Evolutionary conservation across 2,329 filamentous ascomycete genomes (phyloP).

Genomic region (Aspergillus sp.): DNA sequence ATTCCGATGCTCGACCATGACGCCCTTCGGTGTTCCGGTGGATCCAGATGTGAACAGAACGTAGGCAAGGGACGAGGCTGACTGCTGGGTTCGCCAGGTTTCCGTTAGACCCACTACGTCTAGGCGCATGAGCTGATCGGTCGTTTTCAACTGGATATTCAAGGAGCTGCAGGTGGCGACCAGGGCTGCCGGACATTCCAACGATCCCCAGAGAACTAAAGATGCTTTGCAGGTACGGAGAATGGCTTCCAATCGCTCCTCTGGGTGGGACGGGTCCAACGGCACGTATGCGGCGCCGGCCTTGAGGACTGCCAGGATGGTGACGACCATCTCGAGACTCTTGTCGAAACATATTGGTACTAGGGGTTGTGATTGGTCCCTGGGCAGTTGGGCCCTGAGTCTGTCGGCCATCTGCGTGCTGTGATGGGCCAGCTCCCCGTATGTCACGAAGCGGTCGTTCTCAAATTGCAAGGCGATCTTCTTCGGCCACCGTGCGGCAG

Average conservation of each 20-base stretch:
- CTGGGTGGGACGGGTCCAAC: background rate
- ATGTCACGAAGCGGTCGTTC: too few relatives aligned
- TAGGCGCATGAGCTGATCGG: too few relatives aligned
- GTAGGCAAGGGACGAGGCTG: background rate
- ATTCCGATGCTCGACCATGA: conserved; percentile 2
- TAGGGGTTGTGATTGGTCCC: background rate
- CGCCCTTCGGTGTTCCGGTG: conserved; percentile 2
- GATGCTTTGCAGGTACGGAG: background rate
- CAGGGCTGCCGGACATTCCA: too few relatives aligned
- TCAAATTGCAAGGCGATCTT: too few relatives aligned
- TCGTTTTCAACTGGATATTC: too few relatives aligned
- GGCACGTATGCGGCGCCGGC: background rate
- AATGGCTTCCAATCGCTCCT: background rate
- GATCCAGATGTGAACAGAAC: conserved; percentile 3
- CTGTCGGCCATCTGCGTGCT: too few relatives aligned
- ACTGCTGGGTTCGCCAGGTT: background rate
- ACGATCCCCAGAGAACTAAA: too few relatives aligned
- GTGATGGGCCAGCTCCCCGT: too few relatives aligned
- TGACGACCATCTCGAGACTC: background rate
- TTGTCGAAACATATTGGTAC: background rate
- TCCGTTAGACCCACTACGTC: too few relatives aligned
- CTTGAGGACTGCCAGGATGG: background rate
- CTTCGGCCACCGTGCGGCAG: too few relatives aligned
- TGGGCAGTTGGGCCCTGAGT: too few relatives aligned
- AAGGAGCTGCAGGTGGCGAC: too few relatives aligned